Percentiles rank a stretch among this genome's conserved stretches.
phyloP scores from a whole-genome alignment of 2,329 filamentous ascomycete species.

The Hortaea werneckii region DNA sequence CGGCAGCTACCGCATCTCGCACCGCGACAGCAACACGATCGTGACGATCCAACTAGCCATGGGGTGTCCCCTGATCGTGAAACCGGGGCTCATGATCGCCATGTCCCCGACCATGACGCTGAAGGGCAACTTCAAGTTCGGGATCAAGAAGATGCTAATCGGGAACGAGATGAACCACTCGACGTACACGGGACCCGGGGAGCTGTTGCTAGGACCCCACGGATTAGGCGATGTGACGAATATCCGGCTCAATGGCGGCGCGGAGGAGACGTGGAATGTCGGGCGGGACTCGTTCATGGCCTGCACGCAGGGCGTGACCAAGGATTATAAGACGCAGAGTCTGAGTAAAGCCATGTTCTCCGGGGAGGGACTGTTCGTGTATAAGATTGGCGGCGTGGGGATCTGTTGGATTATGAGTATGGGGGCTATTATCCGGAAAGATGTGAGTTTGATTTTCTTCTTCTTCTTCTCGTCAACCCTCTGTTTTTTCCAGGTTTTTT shows the following conservation, averaged over 20 bases:
- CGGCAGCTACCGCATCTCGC: constrained; percentile 84
- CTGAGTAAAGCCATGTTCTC: constrained; percentile 87
- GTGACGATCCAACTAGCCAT: constrained; percentile 82
- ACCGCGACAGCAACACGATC: constrained; percentile 82
- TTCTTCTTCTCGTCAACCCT: too few relatives aligned
- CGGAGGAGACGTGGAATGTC: constrained; percentile 65
- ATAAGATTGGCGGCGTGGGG: constrained; percentile 71
- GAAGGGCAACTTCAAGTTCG: constrained; percentile 74
- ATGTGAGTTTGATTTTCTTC: constrained; percentile 66
- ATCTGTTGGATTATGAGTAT: constrained; percentile 87
- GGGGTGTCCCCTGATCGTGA: constrained; percentile 71
- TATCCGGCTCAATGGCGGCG: constrained; percentile 55
- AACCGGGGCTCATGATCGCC: constrained; percentile 84
- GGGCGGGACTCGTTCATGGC: constrained; percentile 81
- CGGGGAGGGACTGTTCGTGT: constrained; percentile 84
- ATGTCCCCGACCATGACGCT: constrained; percentile 86
- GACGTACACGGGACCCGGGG: constrained; percentile 78
- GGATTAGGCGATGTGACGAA: constrained; percentile 78
- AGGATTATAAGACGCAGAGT: constrained; percentile 72
- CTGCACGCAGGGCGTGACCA: constrained; percentile 74
- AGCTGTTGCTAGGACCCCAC: constrained; percentile 72
- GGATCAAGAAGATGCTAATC: constrained; percentile 79
- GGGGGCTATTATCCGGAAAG: constrained; percentile 88
- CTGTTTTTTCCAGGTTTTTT: too few relatives aligned
- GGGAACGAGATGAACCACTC: constrained; percentile 72